Percentiles rank a stretch among this genome's conserved stretches.
Conservation (phyloP, 2,329 filamentous ascomycete genomes). For the Diaporthe ilicicola region DNA sequence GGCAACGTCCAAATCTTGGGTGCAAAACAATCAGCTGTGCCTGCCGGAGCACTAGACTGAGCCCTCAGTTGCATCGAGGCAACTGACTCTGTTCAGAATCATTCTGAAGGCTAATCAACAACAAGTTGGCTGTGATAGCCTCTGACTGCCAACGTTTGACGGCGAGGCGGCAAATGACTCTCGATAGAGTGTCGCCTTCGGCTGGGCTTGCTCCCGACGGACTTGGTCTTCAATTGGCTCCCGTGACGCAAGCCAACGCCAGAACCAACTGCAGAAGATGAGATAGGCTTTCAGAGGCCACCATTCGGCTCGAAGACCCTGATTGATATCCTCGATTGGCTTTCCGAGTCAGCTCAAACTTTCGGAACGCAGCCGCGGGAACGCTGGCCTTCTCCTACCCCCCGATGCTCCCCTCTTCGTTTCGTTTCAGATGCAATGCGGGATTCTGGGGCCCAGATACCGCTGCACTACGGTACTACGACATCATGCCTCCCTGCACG, state of each 20-base stretch:
- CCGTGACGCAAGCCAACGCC: constrained; percentile 11
- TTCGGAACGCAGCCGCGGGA: constrained; percentile 25
- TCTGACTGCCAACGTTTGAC: constrained; percentile 26
- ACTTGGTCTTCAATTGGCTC: constrained; percentile 9
- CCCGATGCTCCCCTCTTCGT: constrained; percentile 20
- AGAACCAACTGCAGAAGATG: constrained; percentile 3
- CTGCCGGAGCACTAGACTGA: background rate
- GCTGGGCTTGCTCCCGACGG: constrained; percentile 17
- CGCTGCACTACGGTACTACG: constrained; percentile 10
- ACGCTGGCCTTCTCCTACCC: constrained; percentile 4
- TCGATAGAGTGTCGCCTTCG: constrained; percentile 18
- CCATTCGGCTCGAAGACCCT: constrained; percentile 22
- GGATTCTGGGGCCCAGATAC: constrained; percentile 18
- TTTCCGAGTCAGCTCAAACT: constrained; percentile 27
- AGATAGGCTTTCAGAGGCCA: constrained; percentile 19
- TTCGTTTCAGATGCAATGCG: constrained; percentile 26
- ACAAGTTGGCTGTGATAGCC: constrained; percentile 11
- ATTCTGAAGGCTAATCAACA: constrained; percentile 12
- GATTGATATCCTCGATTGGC: constrained; percentile 19
- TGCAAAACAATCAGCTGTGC: background rate
- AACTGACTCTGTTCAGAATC: constrained; percentile 11
- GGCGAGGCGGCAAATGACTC: constrained; percentile 28
- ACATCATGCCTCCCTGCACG: constrained; percentile 26
- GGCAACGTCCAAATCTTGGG: background rate
- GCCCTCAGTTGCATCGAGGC: background rate